phyloP scores from a whole-genome alignment of 257 asterid species.

The Nicotiana paniculata region DNA sequence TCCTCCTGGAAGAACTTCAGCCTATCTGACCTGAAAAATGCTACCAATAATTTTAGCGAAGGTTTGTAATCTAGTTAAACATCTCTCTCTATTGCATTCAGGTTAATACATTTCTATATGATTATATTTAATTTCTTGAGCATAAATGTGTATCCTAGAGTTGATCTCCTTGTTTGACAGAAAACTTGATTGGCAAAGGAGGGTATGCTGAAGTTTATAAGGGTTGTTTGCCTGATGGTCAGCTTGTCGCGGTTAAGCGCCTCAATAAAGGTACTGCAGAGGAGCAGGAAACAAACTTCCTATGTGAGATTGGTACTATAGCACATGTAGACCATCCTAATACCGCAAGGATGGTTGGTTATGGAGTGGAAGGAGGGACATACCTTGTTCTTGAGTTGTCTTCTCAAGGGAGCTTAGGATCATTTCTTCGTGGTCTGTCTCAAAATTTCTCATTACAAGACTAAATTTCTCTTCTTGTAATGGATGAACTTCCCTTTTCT shows the following conservation, averaged over 20 bases:
- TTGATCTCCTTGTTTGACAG: constrained; percentile 20
- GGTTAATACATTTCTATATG: background rate
- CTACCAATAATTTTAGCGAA: constrained; percentile 54
- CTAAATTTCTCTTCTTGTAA: background rate
- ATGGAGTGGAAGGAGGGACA: constrained; percentile 70
- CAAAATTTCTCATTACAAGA: background rate
- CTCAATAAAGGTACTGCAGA: constrained; percentile 44
- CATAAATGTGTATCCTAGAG: background rate
- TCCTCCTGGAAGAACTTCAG: constrained; percentile 50
- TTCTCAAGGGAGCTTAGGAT: constrained; percentile 55
- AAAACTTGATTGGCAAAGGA: constrained; percentile 62
- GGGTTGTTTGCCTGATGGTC: constrained; percentile 52
- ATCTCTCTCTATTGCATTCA: background rate
- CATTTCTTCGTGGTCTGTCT: constrained; percentile 50
- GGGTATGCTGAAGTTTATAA: constrained; percentile 67
- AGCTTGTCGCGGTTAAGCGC: constrained; percentile 51
- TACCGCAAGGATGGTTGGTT: constrained; percentile 66
- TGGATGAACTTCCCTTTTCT: background rate
- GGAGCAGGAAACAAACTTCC: constrained; percentile 36
- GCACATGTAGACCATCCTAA: constrained; percentile 72
- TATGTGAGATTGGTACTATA: constrained; percentile 61
- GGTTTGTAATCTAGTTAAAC: constrained; percentile 23
- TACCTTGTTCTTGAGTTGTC: constrained; percentile 54
- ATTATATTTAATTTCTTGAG: too few species aligned
- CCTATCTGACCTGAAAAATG: constrained; percentile 33